phyloP scores from a whole-genome alignment of 2,329 filamentous ascomycete genomes.

The Pseudogymnoascus sp. region DNA sequence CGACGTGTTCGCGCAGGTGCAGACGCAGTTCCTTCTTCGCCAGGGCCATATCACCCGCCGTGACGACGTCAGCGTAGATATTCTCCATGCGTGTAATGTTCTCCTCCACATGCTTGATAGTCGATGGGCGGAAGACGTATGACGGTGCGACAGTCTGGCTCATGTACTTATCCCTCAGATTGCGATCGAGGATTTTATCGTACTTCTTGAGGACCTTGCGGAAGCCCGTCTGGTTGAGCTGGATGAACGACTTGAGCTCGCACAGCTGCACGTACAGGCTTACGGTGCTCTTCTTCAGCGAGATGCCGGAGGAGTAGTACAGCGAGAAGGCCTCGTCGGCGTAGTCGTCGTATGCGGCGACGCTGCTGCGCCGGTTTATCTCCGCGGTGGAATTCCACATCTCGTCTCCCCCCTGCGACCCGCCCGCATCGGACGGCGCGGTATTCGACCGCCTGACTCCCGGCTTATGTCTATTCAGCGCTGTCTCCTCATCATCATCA shows the following conservation, averaged over 20 bases:
- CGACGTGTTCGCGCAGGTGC: constrained; percentile 90
- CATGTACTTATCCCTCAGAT: constrained; percentile 72
- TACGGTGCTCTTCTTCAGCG: constrained; percentile 85
- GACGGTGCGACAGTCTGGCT: constrained; percentile 65
- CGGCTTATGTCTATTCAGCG: constrained; percentile 25
- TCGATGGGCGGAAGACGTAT: constrained; percentile 71
- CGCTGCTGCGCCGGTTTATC: constrained; percentile 51
- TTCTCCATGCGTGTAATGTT: constrained; percentile 69
- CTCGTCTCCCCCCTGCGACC: constrained; percentile 36
- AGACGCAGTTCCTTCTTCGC: constrained; percentile 82
- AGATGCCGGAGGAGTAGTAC: constrained; percentile 65
- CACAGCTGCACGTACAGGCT: constrained; percentile 85
- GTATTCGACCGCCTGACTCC: constrained; percentile 29
- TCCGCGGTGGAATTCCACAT: constrained; percentile 57
- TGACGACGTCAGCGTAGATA: constrained; percentile 74
- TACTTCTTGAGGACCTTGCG: constrained; percentile 96
- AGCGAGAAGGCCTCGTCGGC: constrained; percentile 66
- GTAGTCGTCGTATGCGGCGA: constrained; percentile 64
- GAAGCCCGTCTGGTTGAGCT: constrained; percentile 95
- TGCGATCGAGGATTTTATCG: constrained; percentile 86
- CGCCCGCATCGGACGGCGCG: constrained; percentile 19
- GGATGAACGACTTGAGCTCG: constrained; percentile 90
- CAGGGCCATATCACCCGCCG: constrained; percentile 66
- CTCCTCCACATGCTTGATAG: constrained; percentile 62
- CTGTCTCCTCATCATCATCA: constrained; percentile 55